These are phyloP conservation scores for Aphanomyces stellatus DNA, from an alignment of 352 stramenopile species.

Conservation along the genomic window DNA sequence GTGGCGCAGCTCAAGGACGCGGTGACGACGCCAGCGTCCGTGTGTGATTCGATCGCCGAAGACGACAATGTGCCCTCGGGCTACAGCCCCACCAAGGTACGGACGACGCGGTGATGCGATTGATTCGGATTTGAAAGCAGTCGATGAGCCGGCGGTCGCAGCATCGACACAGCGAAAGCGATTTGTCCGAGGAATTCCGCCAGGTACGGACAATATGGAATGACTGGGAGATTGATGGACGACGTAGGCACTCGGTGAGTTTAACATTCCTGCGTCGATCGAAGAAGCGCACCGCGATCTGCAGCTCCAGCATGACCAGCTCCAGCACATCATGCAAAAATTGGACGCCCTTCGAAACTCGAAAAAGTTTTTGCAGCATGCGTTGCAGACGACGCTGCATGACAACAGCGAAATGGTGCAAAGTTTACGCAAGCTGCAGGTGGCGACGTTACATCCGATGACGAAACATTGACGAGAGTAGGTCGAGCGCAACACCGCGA, in stretches of 20 bases:
- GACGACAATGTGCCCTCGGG: neutral
- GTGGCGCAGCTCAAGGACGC: neutral
- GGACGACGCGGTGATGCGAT: too few relatives aligned
- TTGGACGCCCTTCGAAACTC: neutral
- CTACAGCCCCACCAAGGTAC: neutral
- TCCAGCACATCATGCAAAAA: conserved; percentile 10
- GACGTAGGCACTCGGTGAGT: neutral
- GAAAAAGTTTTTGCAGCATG: conserved; percentile 16
- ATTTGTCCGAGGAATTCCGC: conserved; percentile 5
- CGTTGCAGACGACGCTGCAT: neutral
- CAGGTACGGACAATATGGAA: too few relatives aligned
- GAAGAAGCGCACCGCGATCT: neutral
- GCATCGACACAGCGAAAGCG: conserved; percentile 2
- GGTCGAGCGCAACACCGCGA: conserved; percentile 5
- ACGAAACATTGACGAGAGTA: neutral
- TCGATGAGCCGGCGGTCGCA: too few relatives aligned
- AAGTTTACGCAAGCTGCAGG: neutral
- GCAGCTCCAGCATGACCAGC: conserved; percentile 1
- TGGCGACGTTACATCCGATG: neutral
- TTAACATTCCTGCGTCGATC: neutral
- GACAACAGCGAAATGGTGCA: conserved; percentile 13
- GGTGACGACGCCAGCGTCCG: neutral
- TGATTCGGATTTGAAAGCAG: too few relatives aligned
- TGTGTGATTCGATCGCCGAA: neutral
- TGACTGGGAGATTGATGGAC: too few relatives aligned